Conservation (phyloP, 2,329 filamentous ascomycete genomes). For the Diaporthe nobilis region DNA sequence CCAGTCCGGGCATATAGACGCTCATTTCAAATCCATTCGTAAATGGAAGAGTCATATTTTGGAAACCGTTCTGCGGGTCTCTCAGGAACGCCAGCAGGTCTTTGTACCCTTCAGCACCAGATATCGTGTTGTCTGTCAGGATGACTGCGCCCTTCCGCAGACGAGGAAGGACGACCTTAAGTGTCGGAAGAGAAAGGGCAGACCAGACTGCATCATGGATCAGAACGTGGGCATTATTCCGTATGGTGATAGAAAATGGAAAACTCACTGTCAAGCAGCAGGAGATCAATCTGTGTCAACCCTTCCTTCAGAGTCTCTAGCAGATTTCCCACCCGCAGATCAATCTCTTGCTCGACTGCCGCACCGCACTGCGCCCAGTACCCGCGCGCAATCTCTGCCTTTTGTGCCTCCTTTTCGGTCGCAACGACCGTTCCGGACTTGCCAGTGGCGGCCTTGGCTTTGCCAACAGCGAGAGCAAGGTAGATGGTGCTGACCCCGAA, state of each 20-base stretch:
- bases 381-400: slow-evolving; percentile 34
- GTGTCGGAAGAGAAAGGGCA: neutral
- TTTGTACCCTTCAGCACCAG: slow-evolving; percentile 48
- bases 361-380: slow-evolving; percentile 55
- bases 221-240: neutral
- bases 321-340: slow-evolving; percentile 56
- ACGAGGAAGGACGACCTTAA: neutral
- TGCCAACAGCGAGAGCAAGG: slow-evolving; percentile 37
- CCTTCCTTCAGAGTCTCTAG: slow-evolving; percentile 15
- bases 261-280: slow-evolving; percentile 1
- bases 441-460: slow-evolving; percentile 12
- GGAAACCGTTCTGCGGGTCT: slow-evolving; percentile 58
- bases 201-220: neutral
- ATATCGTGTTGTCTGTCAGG: slow-evolving; percentile 9
- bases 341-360: slow-evolving; percentile 50
- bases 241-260: neutral
- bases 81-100: slow-evolving; percentile 58
- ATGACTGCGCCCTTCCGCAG: slow-evolving; percentile 4
- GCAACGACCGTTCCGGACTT: slow-evolving; percentile 28
- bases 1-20: slow-evolving; percentile 26
- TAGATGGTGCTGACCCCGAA: slow-evolving; percentile 42
- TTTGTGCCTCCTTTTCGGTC: slow-evolving; percentile 37
- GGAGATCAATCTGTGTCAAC: neutral
- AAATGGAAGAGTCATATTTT: slow-evolving; percentile 45
- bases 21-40: slow-evolving; percentile 45